Conservation (phyloP, 192 early-diverging fungal genomes). For the Backusella liffmaniae region DNA sequence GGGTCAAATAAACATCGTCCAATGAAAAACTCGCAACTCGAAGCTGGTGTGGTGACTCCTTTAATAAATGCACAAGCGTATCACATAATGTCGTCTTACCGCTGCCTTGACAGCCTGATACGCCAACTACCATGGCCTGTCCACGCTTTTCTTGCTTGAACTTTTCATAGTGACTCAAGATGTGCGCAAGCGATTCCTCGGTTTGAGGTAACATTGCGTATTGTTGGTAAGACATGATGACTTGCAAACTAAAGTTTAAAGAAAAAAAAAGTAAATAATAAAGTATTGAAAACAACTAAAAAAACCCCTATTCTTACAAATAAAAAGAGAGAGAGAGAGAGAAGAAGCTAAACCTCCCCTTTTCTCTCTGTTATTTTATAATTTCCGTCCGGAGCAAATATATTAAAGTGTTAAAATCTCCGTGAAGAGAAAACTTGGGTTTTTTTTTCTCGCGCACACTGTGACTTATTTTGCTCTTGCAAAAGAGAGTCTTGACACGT, state of each 20-base stretch:
- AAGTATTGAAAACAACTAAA: no score
- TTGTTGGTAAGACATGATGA: conserved; percentile 13
- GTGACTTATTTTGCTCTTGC: background rate
- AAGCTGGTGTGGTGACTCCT: conserved; percentile 42
- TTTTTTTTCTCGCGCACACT: background rate
- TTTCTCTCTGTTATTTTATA: background rate
- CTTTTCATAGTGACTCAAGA: conserved; percentile 26
- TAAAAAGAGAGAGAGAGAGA: background rate
- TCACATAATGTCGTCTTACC: conserved; percentile 64
- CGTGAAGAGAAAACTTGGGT: background rate
- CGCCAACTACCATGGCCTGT: conserved; percentile 65
- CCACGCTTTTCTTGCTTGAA: conserved; percentile 4
- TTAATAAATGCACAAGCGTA: conserved; percentile 42
- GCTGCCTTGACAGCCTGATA: conserved; percentile 80
- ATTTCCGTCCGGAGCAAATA: background rate
- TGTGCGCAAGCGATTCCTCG: conserved; percentile 28
- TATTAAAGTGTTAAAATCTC: background rate
- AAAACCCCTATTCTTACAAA: background rate
- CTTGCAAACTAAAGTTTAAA: background rate
- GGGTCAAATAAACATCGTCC: conserved; percentile 86
- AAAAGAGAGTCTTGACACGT: background rate
- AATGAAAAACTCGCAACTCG: conserved; percentile 64
- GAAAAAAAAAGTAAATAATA: background rate
- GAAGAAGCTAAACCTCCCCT: background rate
- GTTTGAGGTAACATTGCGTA: conserved; percentile 33